These are phyloP conservation scores for Aspergillus jensenii DNA, from an alignment of 2,329 filamentous ascomycete genomes.

Conservation along the genomic window DNA sequence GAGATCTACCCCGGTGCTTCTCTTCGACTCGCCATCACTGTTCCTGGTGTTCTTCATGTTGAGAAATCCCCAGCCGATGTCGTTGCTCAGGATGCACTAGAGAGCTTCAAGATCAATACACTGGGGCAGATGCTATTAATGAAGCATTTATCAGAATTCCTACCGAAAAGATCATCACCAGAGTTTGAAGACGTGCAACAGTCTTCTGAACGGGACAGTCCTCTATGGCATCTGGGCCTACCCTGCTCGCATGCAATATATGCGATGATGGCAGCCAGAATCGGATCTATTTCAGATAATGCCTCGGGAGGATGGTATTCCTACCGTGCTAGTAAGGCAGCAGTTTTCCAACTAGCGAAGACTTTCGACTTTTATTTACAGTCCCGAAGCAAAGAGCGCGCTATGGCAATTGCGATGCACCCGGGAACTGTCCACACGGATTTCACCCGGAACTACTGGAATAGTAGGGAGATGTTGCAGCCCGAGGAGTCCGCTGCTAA, in stretches of 20 bases:
- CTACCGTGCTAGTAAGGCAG: slow-evolving; percentile 75
- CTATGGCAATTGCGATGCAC: slow-evolving; percentile 70
- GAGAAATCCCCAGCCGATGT: slow-evolving; percentile 71
- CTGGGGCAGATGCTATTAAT: slow-evolving; percentile 73
- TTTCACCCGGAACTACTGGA: slow-evolving; percentile 72
- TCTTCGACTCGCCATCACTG: slow-evolving; percentile 66
- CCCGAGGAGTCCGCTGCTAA: slow-evolving; percentile 65
- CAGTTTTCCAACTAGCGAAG: slow-evolving; percentile 68
- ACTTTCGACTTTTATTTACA: slow-evolving; percentile 69
- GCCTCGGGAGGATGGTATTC: slow-evolving; percentile 75
- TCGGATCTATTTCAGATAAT: slow-evolving; percentile 74
- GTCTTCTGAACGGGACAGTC: neutral
- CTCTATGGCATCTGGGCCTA: slow-evolving; percentile 36
- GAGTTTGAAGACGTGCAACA: slow-evolving; percentile 25
- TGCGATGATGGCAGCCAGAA: slow-evolving; percentile 74
- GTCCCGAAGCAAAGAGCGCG: slow-evolving; percentile 58
- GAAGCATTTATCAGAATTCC: slow-evolving; percentile 70
- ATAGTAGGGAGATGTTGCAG: slow-evolving; percentile 65
- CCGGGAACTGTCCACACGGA: slow-evolving; percentile 79
- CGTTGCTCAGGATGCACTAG: slow-evolving; percentile 59
- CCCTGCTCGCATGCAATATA: slow-evolving; percentile 58
- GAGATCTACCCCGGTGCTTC: slow-evolving; percentile 56
- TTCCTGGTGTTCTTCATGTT: slow-evolving; percentile 71
- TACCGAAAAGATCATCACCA: slow-evolving; percentile 59
- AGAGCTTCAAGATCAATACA: slow-evolving; percentile 71